Evolutionary conservation across 2,329 filamentous ascomycete genomes (phyloP).

Genomic region (Pezicula neosporulosa): DNA sequence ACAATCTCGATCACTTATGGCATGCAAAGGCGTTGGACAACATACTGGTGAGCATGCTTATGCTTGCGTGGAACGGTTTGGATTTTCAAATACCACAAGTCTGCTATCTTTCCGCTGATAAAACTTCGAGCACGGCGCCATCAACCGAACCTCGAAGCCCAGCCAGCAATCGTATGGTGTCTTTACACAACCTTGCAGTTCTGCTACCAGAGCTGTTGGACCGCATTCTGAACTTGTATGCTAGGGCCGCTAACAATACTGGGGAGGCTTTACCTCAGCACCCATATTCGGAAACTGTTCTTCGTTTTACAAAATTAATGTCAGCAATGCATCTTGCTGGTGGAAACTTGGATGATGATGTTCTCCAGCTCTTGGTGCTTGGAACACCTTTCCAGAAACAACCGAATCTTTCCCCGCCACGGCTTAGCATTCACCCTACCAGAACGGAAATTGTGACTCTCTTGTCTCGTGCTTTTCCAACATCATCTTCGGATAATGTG

Average conservation of each 20-base stretch:
- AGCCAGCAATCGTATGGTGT: constrained; percentile 24
- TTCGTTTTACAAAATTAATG: constrained; percentile 70
- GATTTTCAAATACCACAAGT: constrained; percentile 74
- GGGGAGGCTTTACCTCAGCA: constrained; percentile 69
- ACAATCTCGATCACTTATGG: constrained; percentile 91
- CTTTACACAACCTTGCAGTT: constrained; percentile 48
- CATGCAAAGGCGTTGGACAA: constrained; percentile 93
- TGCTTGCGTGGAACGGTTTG: constrained; percentile 79
- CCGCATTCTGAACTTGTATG: constrained; percentile 71
- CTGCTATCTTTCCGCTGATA: constrained; percentile 34
- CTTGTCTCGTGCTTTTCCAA: constrained; percentile 68
- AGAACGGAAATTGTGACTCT: constrained; percentile 62
- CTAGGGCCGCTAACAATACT: constrained; percentile 56
- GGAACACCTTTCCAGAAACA: constrained; percentile 54
- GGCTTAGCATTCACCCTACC: constrained; percentile 52
- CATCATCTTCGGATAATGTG: constrained; percentile 57
- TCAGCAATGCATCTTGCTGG: constrained; percentile 62
- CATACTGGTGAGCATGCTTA: constrained; percentile 75
- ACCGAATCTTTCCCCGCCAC: constrained; percentile 40
- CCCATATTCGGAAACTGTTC: constrained; percentile 67
- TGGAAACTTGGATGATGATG: constrained; percentile 57
- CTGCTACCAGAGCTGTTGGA: constrained; percentile 72
- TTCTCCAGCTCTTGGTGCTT: constrained; percentile 62
- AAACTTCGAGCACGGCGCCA: constrained; percentile 17
- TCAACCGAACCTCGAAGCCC: constrained; percentile 27